Evolutionary conservation across 352 stramenopile species (phyloP), one percentile per base, ranked within the genome.

Genomic region (Phytophthora pisi): DNA sequence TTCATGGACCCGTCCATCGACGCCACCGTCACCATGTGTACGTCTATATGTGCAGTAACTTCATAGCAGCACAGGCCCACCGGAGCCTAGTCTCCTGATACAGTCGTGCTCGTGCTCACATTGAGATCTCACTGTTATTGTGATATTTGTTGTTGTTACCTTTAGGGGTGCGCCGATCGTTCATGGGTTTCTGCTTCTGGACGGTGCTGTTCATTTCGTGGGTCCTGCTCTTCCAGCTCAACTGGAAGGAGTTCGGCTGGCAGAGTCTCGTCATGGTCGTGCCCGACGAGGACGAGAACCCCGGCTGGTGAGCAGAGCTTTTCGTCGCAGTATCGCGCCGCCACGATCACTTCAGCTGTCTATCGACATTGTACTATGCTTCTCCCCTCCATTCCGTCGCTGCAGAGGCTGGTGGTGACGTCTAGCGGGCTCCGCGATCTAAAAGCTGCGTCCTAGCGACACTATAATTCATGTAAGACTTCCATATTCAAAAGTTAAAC

Each of bases 201-300:
- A 92, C 86, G 13, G 68, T 88, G 42, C 43, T 94, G 4, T 93
- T 96, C 50, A 24, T 93, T 42, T 74, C 82, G 53, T 96, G 88
- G 88, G 79, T 88, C 46, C 55, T 96, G 26, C 26, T 90, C 5
- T 94, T 96, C 65, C 88, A 96, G 74, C 70, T 94, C 47, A 89
- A 91, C 43, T 96, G 88, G 88, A 90, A 93, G 67, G 82, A 92
- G 28, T 92, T 92, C 66, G 85, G 85, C 57, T 93, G 85, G 85
- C 70, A 81, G 42, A 91, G 77, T 40, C 69, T 95, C 57, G 80
- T 93, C 38, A 92, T 95, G 79, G 75, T 91, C 18, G 66, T 95
- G 30, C 88, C 88, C 0, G 45, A 80, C 16, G 74, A 89, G 61
- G 84, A 93, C 65, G 65, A 81, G 51, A 78, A 93, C 62, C 55